Evolutionary conservation across 176 grass and related monocot species (phyloP), one percentile per base, ranked within the genome.

Genomic region (Areca catechu): DNA sequence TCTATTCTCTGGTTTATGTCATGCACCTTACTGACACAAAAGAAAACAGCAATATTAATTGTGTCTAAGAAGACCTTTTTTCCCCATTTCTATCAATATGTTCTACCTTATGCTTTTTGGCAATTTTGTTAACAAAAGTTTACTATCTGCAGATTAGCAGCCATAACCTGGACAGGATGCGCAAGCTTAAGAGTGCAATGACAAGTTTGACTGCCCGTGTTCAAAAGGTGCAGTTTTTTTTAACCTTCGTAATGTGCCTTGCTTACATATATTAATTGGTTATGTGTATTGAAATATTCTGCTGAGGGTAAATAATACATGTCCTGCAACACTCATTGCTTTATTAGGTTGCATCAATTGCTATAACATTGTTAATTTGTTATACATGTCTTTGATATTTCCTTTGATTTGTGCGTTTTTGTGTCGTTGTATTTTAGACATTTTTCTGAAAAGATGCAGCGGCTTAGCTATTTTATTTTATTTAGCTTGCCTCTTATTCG

Each of bases 161-260:
- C 48, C 48, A 48, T 48, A 71, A 71, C 48, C 21, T 71, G 48
- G 68, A 71, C 17, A 71, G 48, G 48, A 56, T 71, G 9, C 56
- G 68, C 56, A 71, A 61, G 68, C 56, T 60, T 29, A 71, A 71
- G 55, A 61, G 68, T 60, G 22, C 56, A 60, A 71, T 61, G 68
- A 71, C 56, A 18, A 71, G 56, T 48, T 60, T 71, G 43, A 71
- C 20, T 60, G 68, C 56, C 52, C 56, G 68, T 16, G 56, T 60
- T 29, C 68, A 71, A 27, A 71, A 71, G 57, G 68, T 71, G 52
- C 20, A 18, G n/a, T 49, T 57, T 14, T 27, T 7, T 20, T 57
- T n/a, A 43, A 43, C 34, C 34, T 43, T 24, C 16, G 37, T 15
- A 16, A 37, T 37, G 57, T 34, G 7, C 34, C 1, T 5, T 43